A percentile compares a stretch with the other conserved stretches of the same genome.
Evolutionary conservation across 306 rosid species (phyloP).

Genomic region (Medicago ruthenica): DNA sequence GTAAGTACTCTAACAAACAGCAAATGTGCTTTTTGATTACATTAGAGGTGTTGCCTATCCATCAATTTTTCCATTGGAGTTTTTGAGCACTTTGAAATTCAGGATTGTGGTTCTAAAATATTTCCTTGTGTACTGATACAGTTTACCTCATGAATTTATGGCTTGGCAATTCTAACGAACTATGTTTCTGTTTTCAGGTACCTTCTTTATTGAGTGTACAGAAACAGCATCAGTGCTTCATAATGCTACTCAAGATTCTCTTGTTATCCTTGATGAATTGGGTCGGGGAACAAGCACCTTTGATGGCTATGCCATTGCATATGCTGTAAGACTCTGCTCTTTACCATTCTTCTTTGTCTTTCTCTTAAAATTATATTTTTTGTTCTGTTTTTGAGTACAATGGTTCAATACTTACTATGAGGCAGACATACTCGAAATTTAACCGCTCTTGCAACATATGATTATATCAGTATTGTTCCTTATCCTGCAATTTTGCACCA

Average conservation of each 20-base stretch:
- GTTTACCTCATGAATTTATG: constrained; percentile 32
- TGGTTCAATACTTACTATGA: constrained; percentile 13
- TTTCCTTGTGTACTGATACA: not conserved
- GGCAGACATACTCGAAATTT: constrained; percentile 10
- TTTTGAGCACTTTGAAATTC: constrained; percentile 19
- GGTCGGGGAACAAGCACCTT: constrained; percentile 99
- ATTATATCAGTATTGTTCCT: constrained; percentile 21
- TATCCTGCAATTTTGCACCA: constrained; percentile 20
- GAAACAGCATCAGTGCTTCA: constrained; percentile 95
- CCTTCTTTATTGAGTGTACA: constrained; percentile 92
- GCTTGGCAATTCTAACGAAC: constrained; percentile 16
- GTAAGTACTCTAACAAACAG: constrained; percentile 58
- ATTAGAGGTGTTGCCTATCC: constrained; percentile 24
- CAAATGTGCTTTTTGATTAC: constrained; percentile 7
- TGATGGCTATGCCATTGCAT: constrained; percentile 98
- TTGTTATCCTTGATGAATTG: constrained; percentile 92
- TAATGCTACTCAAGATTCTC: constrained; percentile 85
- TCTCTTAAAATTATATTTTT: constrained; percentile 8
- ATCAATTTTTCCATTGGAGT: not conserved
- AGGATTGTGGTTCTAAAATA: constrained; percentile 3
- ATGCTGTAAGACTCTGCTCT: constrained; percentile 66
- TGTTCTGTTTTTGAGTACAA: constrained; percentile 25
- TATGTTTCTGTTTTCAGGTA: constrained; percentile 60
- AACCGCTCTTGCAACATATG: constrained; percentile 14
- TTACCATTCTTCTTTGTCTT: not conserved